Base-by-base conservation (phyloP, 2,329 filamentous ascomycete genomes). In the Thermothelomyces thermophilus region DNA sequence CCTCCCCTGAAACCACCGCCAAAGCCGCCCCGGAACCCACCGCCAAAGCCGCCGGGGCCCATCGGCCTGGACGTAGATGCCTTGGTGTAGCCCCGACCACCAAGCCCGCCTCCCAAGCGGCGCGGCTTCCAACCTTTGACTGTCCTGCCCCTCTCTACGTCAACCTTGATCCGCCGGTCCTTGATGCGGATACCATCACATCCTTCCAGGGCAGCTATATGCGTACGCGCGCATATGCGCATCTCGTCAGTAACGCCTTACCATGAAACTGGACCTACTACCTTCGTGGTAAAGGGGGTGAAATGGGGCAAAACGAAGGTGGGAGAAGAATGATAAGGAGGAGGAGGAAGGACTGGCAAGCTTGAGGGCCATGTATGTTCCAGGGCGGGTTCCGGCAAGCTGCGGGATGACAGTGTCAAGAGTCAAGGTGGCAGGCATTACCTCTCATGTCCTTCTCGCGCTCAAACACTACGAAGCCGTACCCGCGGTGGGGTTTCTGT, bases 371-470 rank as follows among this genome's bases (percentile, higher is more conserved):
- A 62, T 63, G 60, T 19, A 31, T 67, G 73, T 78, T 73, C 66
- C 61, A 37, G 46, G 45, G 34, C 31, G 20, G 33, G 41, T 46
- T 48, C 48, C 40, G 50, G 43, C 51, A 41, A 48, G 47, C 44
- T 45, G 49, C 28, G 42, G 50, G 48, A 41, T 54, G 52, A 36
- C 46, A 43, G 46, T 50, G 40, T 54, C 48, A 63, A n/a, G 66
- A 68, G 48, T 55, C 48, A 64, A 66, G 68, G 64, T 68, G 66
- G 71, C 67, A 66, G n/a, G 69, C 70, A 73, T 82, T 94, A 96
- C 90, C 90, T 89, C 94, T 94, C 90, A 97, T 96, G 67, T 97
- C 93, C 70, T 91, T 90, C 72, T 97, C 93, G 68, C 88, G 85
- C 70, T 97, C 91, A 66, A 91, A 98, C 48, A 97, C 88, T 60